phyloP scores from a whole-genome alignment of 225 moss, liverwort and hornwort species.

The Thuidium tamariscinum region DNA sequence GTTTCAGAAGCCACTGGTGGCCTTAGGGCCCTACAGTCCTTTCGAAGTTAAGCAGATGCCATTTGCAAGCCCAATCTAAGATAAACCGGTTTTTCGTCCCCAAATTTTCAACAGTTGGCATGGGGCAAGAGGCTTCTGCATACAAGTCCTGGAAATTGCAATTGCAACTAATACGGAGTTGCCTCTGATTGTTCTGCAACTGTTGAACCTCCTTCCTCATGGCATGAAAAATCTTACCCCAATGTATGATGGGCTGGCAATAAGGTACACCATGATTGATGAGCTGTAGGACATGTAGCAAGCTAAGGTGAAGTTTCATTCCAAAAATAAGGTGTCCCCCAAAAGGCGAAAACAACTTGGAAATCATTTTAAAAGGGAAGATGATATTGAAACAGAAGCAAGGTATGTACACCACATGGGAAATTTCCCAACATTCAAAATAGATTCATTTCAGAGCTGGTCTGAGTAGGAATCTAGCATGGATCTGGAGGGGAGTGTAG shows the following conservation, averaged over 20 bases:
- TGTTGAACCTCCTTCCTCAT: not conserved
- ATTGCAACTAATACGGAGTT: not conserved
- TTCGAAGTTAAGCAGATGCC: too few relatives aligned
- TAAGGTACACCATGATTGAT: not conserved
- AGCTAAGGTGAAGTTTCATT: not conserved
- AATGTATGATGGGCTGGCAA: too few relatives aligned
- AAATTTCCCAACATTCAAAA: not conserved
- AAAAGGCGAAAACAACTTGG: too few relatives aligned
- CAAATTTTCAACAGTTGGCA: not conserved
- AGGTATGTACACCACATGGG: fast-evolving
- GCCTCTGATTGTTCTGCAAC: not conserved
- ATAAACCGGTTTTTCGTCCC: too few relatives aligned
- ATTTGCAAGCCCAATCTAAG: not conserved
- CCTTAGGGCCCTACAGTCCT: too few relatives aligned
- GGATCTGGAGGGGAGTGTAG: not conserved
- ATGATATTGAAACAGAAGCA: not conserved
- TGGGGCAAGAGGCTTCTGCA: not conserved
- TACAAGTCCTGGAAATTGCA: not conserved
- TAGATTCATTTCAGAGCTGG: not conserved
- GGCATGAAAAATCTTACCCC: too few relatives aligned
- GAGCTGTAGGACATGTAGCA: not conserved
- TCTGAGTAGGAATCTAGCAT: not conserved
- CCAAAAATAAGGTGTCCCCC: fast-evolving
- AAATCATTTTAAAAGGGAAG: not conserved
- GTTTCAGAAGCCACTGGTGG: too few relatives aligned